Evolutionary conservation across 2,329 filamentous ascomycete species (phyloP).

Genomic region (Colletotrichum abscissum): DNA sequence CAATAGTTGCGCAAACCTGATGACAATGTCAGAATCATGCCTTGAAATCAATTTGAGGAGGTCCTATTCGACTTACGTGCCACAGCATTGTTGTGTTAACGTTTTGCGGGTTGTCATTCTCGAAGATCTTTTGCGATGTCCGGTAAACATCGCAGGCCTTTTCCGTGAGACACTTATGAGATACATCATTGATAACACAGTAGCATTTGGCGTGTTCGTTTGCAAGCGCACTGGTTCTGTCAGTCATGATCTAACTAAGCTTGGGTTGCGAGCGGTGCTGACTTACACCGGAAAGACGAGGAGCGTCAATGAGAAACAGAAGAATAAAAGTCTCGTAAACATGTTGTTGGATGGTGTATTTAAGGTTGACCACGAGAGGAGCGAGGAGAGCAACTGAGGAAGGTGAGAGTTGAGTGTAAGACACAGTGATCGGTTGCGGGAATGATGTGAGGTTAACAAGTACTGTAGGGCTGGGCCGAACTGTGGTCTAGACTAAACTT

Average conservation of each 20-base stretch:
- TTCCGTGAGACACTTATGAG: not conserved
- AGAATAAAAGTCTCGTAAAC: not conserved
- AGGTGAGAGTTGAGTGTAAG: not conserved
- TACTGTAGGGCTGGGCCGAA: not conserved
- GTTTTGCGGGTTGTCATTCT: not conserved
- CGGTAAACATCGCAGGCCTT: slow-evolving; percentile 19
- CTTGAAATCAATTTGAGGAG: too few relatives aligned
- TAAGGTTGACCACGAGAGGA: too few relatives aligned
- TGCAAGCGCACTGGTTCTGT: not conserved
- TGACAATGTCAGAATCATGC: not conserved
- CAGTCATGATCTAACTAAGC: not conserved
- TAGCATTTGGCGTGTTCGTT: slow-evolving; percentile 14
- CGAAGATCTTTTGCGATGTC: not conserved
- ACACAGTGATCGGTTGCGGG: not conserved
- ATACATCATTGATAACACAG: not conserved
- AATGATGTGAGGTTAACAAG: not conserved
- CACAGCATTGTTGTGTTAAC: slow-evolving; percentile 1
- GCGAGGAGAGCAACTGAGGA: not conserved
- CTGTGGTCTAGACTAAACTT: not conserved
- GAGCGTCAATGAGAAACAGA: not conserved
- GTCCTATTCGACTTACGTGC: not conserved
- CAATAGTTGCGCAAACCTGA: slow-evolving; percentile 8
- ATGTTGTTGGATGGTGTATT: not conserved
- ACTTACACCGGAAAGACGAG: slow-evolving; percentile 7
- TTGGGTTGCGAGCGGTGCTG: not conserved